A percentile compares a stretch with the other conserved stretches of the same genome.
Evolutionary conservation across 202 grass and related monocot species (phyloP).

Genomic region (Bolboschoenoplectus hybrid): DNA sequence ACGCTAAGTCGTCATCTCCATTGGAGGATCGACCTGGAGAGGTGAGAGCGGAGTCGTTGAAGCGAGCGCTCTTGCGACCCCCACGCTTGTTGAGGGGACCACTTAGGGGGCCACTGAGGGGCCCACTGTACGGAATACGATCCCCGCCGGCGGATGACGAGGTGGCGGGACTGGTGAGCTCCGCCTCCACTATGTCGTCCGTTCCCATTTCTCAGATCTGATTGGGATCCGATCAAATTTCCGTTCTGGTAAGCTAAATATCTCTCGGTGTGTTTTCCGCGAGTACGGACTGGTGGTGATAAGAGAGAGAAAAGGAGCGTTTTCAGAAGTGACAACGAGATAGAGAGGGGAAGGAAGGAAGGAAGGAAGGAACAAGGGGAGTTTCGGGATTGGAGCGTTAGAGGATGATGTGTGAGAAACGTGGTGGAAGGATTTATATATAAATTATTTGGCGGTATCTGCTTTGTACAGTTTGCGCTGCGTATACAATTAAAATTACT

Average conservation of each 20-base stretch:
- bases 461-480: neutral
- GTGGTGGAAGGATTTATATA: constrained; percentile 27
- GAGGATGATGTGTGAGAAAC: neutral
- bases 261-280: neutral
- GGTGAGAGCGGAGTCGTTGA: constrained; percentile 55
- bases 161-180: neutral
- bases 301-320: neutral
- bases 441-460: constrained; percentile 19
- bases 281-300: neutral
- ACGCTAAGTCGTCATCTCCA: constrained; percentile 45
- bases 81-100: constrained; percentile 64
- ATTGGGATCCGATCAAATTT: neutral
- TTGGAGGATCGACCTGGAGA: constrained; percentile 29
- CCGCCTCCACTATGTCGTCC: constrained; percentile 37
- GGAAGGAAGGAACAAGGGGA: too few species aligned
- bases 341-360: neutral
- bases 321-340: neutral
- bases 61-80: constrained; percentile 64
- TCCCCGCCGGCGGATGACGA: constrained; percentile 20
- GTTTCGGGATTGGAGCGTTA: constrained; percentile 27
- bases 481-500: neutral
- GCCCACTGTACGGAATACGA: constrained; percentile 38
- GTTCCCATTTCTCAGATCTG: constrained; percentile 37
- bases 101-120: constrained; percentile 69
- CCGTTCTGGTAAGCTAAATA: neutral